Evolutionary conservation across 2,329 filamentous ascomycete genomes (phyloP), one percentile per base, ranked within the genome.

Genomic region (Aureobasidium sp.): DNA sequence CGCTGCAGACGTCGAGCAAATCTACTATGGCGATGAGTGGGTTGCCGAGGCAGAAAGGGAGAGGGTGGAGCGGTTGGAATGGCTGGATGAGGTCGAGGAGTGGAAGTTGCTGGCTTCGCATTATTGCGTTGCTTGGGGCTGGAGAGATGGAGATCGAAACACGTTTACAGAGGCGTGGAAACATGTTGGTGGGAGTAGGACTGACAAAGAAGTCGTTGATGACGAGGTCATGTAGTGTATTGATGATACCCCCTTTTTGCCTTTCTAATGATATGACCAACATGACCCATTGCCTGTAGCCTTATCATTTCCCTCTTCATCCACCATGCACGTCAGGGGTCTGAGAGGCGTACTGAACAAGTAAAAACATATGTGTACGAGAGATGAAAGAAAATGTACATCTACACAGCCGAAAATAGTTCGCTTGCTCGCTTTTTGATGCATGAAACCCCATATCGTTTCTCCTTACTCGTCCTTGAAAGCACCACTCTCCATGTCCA

Each of bases 21-120:
- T 96, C 41, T 97, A 66, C 22, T 48, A 61, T 22, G 45, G 47
- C 4, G 82, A 87, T 57, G 76, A 76, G 1, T 97, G 93, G 91
- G 79, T 96, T 3, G 70, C 72, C 0, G 71, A 79, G 0, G 77
- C 78, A 2, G 93, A 97, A 75, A 92, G 90, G 74, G 87, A 89
- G 70, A 80, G 92, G 52, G 85, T 97, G 1, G 87, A 92, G 66
- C 75, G 78, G 12, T 73, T 97, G 29, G 92, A 99, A 73, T 91
- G 94, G 69, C 75, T 99, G 65, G 94, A 99, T 76, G 94, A 99
- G 75, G 82, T 97, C 27, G 94, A 99, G 75, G 94, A 99, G 77
- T 96, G 94, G 88, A 82, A 87, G 69, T 75, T 99, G 67, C 75
- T 99, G 68, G 90, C 91, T 0, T 84, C 83, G 66, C 94, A 99